Evolutionary conservation across 768 basidiomycete genomes (phyloP), one percentile per base, ranked within the genome.

Genomic region (Naematelia aurantialba): DNA sequence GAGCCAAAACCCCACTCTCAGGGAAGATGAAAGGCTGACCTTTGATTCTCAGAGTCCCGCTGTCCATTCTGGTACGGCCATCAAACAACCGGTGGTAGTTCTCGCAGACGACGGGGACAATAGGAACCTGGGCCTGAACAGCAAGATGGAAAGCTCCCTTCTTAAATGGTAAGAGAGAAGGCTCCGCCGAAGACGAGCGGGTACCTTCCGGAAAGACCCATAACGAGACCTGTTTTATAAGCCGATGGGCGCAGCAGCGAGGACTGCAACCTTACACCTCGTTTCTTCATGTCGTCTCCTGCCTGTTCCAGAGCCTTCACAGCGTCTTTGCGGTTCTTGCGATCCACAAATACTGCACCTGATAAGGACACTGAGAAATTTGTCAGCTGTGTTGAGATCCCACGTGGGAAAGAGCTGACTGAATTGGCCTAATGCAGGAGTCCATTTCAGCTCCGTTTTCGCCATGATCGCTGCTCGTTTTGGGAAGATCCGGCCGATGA

Each of bases 151-250:
- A 98, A 2, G 91, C 93, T 42, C 96, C 96, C 78, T 97, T 99
- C 82, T 99, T 99, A 81, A 99, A 87, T 2, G 90, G 87, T 4
- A 89, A 81, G 74, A 99, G 78, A 29, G 83, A 82, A 5, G 87
- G 83, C 29, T 81, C 78, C 61, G 85, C 80, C 21, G 82, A 82
- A 58, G 83, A 83, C 45, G 89, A 85, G 25, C 96, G 85, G 11
- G 96, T 99, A 27, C 96, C 96, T 79, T 98, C 96, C 0, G 94
- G 91, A 79, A 91, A 98, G 78, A 99, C 85, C 88, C 90, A 94
- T 48, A 98, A 78, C 14, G 90, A 91, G 21, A 88, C 80, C 61
- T 83, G 78, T n/a, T 52, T 21, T n/a, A 27, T 22, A 5, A 22
- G 30, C 34, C 2, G 3, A 8, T 5, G 21, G 13, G 30, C 12